Conservation (phyloP, 2,329 filamentous ascomycete species). For the Curvularia sp. region DNA sequence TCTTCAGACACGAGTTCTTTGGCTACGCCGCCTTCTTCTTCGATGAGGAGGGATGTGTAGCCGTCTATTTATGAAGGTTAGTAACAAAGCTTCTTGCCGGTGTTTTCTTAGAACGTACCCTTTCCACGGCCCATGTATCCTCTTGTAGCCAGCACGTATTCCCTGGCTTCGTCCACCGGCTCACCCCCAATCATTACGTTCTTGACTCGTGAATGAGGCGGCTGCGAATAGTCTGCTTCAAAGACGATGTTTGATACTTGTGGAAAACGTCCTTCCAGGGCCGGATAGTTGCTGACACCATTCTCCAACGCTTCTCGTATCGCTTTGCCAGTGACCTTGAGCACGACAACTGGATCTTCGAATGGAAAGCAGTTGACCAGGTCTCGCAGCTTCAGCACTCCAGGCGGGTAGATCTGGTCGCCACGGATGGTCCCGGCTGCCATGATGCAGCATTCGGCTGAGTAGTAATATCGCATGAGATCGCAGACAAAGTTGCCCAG, state of each 20-base stretch:
- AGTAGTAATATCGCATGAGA: slow-evolving; percentile 84
- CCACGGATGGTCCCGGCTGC: slow-evolving; percentile 85
- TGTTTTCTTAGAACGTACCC: slow-evolving; percentile 25
- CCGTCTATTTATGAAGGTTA: slow-evolving; percentile 63
- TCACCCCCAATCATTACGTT: slow-evolving; percentile 67
- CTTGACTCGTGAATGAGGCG: slow-evolving; percentile 68
- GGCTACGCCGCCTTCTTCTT: slow-evolving; percentile 76
- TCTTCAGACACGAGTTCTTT: slow-evolving; percentile 85
- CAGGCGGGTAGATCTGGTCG: slow-evolving; percentile 86
- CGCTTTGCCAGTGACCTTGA: slow-evolving; percentile 73
- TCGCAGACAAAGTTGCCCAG: slow-evolving; percentile 91
- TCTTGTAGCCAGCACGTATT: slow-evolving; percentile 78
- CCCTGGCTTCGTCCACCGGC: slow-evolving; percentile 66
- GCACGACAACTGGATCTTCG: slow-evolving; percentile 84
- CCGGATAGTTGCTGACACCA: slow-evolving; percentile 78
- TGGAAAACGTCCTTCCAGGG: slow-evolving; percentile 81
- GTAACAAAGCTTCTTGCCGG: background rate
- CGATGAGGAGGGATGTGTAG: slow-evolving; percentile 75
- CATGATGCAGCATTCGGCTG: slow-evolving; percentile 83
- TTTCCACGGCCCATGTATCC: slow-evolving; percentile 91
- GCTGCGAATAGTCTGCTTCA: slow-evolving; percentile 70
- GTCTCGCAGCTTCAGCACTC: slow-evolving; percentile 77
- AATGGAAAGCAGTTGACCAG: slow-evolving; percentile 92
- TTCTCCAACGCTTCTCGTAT: slow-evolving; percentile 86
- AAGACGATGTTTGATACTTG: slow-evolving; percentile 87